Conservation (phyloP, 805 yeast genomes). For the Ogataea kodamae region DNA sequence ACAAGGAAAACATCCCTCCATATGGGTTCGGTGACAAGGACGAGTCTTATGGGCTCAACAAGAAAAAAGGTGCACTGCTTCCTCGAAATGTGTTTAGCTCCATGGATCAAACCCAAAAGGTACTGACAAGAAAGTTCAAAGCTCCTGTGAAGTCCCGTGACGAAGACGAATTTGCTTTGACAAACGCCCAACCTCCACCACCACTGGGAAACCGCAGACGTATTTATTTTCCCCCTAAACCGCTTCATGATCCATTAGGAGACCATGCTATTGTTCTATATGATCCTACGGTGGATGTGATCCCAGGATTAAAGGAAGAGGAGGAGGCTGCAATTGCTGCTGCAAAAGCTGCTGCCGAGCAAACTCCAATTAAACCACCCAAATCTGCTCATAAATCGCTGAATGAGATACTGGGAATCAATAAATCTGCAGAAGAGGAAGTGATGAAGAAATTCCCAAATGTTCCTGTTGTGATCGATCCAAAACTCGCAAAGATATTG, state of each 20-base stretch:
- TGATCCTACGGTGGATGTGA: conserved; percentile 86
- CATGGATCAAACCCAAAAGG: conserved; percentile 38
- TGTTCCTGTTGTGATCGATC: conserved; percentile 96
- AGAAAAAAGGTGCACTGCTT: conserved; percentile 57
- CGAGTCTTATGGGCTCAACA: conserved; percentile 29
- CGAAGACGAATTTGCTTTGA: conserved; percentile 30
- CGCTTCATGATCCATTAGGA: conserved; percentile 91
- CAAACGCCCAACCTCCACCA: conserved; percentile 52
- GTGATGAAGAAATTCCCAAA: conserved; percentile 57
- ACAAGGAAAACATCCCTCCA: conserved; percentile 23
- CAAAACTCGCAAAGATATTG: conserved; percentile 72
- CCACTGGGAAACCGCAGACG: conserved; percentile 80
- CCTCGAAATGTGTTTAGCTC: conserved; percentile 49
- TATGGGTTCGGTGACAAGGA: conserved; percentile 35
- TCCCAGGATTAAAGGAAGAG: conserved; percentile 32
- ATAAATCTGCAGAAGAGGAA: conserved; percentile 46
- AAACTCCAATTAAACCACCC: conserved; percentile 16
- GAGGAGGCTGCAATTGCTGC: conserved; percentile 17
- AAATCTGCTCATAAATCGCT: conserved; percentile 59
- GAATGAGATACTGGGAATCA: conserved; percentile 77
- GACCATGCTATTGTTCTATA: conserved; percentile 92
- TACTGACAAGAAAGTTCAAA: conserved; percentile 47
- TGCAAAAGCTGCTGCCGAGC: conserved; percentile 11
- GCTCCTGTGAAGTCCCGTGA: conserved; percentile 54
- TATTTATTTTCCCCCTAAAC: conserved; percentile 72